Base-by-base conservation (phyloP, 2,329 filamentous ascomycete species). In the Pestalotiopsis sp. region DNA sequence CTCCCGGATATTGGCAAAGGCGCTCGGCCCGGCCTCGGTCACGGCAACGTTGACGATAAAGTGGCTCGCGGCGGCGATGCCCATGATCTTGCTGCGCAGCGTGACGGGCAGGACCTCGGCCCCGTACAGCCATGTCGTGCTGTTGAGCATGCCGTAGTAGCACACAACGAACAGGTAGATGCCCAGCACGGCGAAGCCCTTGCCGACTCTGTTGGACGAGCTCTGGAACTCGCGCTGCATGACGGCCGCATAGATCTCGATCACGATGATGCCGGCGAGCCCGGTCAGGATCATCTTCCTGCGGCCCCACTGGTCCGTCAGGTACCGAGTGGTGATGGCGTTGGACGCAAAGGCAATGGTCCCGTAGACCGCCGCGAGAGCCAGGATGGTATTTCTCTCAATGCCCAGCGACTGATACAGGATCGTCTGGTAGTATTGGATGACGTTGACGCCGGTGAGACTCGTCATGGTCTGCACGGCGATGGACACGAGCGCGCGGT, bases 151-250 rank as follows among this genome's bases (percentile, higher is more conserved):
- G 23, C 81, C 80, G 70, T 86, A 89, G 71, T 88, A 89, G 20
- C 77, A 80, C 2, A 88, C 82, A 1, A 86, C 87, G 70, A 89
- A 77, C 0, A 89, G 78, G 69, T 89, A 90, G 31, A 90, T 89
- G 0, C 87, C 87, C 1, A 89, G 77, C 36, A 90, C 83, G 0
- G 87, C 85, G 73, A 89, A 90, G 0, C 86, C 87, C 73, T 90
- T 89, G 49, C 87, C 87, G 36, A 88, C 73, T 4, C 78, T 77
- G 73, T 89, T 89, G 68, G 86, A 75, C 0, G 84, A 87, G 69
- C 86, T 80, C 72, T 89, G 86, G 73, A 89, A 90, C 60, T 83
- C 75, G 36, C 81, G 80, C 75, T 89, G 87, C 86, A 90, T 89
- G 57, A 89, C 83, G 1, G 87, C 85, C 0, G 86, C 81, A 71